Evolutionary conservation across 1,139 yeast species (phyloP).

Genomic region (Ogataea hybrid): DNA sequence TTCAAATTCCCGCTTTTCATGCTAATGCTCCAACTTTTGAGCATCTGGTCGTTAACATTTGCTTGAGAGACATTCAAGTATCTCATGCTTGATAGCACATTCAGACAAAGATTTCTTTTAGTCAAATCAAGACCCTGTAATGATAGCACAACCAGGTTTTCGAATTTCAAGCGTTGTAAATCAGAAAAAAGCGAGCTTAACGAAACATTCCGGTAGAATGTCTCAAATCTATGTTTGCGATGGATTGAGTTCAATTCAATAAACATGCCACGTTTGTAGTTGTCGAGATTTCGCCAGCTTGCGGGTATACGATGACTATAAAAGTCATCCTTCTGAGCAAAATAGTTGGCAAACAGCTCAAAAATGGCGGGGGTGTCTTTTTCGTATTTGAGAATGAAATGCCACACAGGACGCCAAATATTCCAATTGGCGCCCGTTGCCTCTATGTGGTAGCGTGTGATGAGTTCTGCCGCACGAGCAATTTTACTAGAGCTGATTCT

Average conservation of each 20-base stretch:
- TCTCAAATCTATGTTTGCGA: constrained; percentile 22
- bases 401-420: constrained; percentile 33
- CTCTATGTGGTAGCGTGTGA: constrained; percentile 23
- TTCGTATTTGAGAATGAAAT: constrained; percentile 25
- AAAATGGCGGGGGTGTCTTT: constrained; percentile 30
- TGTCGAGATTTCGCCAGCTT: constrained; percentile 3
- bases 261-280: constrained; percentile 10
- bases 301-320: constrained; percentile 24
- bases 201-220: constrained; percentile 16
- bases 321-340: constrained; percentile 21
- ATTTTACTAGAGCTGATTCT: constrained; percentile 23
- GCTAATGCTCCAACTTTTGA: constrained; percentile 26
- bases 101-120: constrained; percentile 11
- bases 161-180: constrained; percentile 7
- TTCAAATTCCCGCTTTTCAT: constrained; percentile 22
- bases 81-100: constrained; percentile 15
- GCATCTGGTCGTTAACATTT: constrained; percentile 16
- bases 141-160: constrained; percentile 14
- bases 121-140: constrained; percentile 12
- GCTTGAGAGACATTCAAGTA: constrained; percentile 20
- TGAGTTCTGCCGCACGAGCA: constrained; percentile 23
- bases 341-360: constrained; percentile 28
- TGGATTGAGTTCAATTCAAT: constrained; percentile 13
- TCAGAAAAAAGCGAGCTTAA: constrained; percentile 12
- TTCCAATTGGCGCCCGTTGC: constrained; percentile 18